Percentiles rank a stretch among this genome's conserved stretches.
Evolutionary conservation across 495 filamentous ascomycete species (phyloP).

Genomic region (Podospora conica): DNA sequence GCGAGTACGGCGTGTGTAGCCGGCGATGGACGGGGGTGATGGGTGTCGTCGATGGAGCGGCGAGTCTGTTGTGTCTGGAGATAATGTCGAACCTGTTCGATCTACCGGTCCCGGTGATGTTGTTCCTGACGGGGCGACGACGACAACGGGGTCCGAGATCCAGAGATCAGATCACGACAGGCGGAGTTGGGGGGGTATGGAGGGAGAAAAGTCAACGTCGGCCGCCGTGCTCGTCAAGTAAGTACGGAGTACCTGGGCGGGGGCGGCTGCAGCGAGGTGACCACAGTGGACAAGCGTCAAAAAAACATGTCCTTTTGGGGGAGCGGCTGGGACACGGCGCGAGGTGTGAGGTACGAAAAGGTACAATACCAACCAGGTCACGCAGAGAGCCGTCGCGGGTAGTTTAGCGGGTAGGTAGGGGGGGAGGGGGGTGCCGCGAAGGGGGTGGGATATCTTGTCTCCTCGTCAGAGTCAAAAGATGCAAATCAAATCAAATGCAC

Average conservation of each 20-base stretch:
- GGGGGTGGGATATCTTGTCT: not conserved
- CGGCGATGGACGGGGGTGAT: not conserved
- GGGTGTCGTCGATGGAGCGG: not conserved
- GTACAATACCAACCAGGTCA: constrained; percentile 6
- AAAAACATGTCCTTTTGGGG: not conserved
- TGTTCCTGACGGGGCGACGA: not conserved
- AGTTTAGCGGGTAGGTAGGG: not conserved
- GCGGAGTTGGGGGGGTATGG: constrained; percentile 1
- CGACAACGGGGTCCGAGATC: not conserved
- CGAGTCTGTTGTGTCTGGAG: too few species aligned
- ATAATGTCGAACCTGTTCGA: too few species aligned
- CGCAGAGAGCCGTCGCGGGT: constrained; percentile 6
- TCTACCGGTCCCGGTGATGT: not conserved
- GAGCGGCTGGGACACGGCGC: constrained; percentile 2
- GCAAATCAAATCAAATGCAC: not conserved
- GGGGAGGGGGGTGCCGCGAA: not conserved
- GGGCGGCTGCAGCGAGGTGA: constrained; percentile 13
- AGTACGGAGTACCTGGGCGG: constrained; percentile 9
- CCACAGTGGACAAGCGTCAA: constrained; percentile 15
- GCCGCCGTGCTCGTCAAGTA: constrained; percentile 10
- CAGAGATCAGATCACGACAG: not conserved
- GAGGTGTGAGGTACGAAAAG: constrained; percentile 1
- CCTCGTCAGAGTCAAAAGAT: too few species aligned
- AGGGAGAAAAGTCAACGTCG: constrained; percentile 7
- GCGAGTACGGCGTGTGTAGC: not conserved